Base-by-base conservation (phyloP, 306 rosid species). In the Prunus dulcis region DNA sequence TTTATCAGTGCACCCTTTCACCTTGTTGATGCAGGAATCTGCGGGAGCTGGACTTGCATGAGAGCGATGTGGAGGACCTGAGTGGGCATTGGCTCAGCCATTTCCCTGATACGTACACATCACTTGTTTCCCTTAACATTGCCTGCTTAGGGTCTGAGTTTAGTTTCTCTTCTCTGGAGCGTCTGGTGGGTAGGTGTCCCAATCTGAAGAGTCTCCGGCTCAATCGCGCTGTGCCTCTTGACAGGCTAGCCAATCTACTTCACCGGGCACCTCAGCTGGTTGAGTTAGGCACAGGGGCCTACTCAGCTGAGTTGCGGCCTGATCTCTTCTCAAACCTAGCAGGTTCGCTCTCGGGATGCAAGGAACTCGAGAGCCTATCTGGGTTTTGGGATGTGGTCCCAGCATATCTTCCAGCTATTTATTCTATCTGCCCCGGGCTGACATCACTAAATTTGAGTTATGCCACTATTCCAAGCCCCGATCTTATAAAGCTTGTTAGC, bases 21-120 rank as follows among this genome's bases (percentile, higher is more conserved):
- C n/a, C 32, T 69, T 83, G 73, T 30, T 65, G 62, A 71, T 84
- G 76, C 83, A 96, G 99, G 91, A 91, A 91, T 81, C 82, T 96
- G 88, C 89, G 82, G 72, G 98, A 87, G 85, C 76, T 96, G 81
- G 97, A 92, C 78, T 85, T 96, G 84, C 89, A 85, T 86, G 99
- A 96, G 88, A 89, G 97, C 64, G 97, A 96, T 18, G 93, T 91
- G 80, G 99, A 92, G 4, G 99, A 96, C 76, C 82, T 81, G 58
- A 86, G 88, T 69, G 99, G 99, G 65, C 97, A 91, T 82, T 96
- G 99, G 99, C 90, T 92, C 23, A 91, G 93, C 76, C 91, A 89
- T 73, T 96, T 96, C 76, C 99, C 97, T 23, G 99, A 96, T 87
- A 76, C 91, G 1, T 91, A 89, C 83, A 88, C 97, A 0, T 92